Base-by-base conservation (phyloP, 768 basidiomycete species). In the Harrya chromipes region DNA sequence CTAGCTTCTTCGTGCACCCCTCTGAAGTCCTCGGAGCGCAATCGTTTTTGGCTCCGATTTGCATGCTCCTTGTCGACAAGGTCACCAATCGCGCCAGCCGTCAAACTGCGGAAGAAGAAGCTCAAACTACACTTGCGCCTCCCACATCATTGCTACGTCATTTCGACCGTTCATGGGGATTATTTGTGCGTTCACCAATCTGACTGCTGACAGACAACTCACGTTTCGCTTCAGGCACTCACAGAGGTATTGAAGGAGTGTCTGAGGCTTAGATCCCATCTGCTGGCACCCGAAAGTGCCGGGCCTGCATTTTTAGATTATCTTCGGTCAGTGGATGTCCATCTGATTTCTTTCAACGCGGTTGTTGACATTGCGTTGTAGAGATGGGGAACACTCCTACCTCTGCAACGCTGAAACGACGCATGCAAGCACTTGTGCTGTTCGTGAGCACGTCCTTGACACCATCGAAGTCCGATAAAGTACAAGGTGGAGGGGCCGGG, bases 1-100 rank as follows among this genome's bases (percentile, higher is more conserved):
- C 5, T 52, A 94, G 92, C 47, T 95, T 99, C 71, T 97, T 94
- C 69, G 75, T 83, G 3, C 92, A 94, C 62, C 78, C 98, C 13
- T 80, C 89, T 19, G 83, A 90, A 47, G 84, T 87, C 2, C 77
- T 98, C 19, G 94, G 91, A 3, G 72, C 85, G 7, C 70, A 77
- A 8, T 84, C 91, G 24, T 99, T 94, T 74, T 70, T 95, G 38
- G 76, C 89, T 0, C 86, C 93, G 0, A 67, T 97, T 13, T 82
- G 78, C 47, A 87, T 97, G 82, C 80, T 97, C 0, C 74, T 98
- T 20, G 75, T 93, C 1, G 90, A 94, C 59, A 90, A 87, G 57
- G 73, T 78, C 4, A 78, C 83, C 9, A 88, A 82, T 55, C 81
- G 84, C 16, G 76, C 85, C 31, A 77, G 82, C 11, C 80, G 85